phyloP scores from a whole-genome alignment of 2,329 filamentous ascomycete genomes.

The Fusarium denticulatum region DNA sequence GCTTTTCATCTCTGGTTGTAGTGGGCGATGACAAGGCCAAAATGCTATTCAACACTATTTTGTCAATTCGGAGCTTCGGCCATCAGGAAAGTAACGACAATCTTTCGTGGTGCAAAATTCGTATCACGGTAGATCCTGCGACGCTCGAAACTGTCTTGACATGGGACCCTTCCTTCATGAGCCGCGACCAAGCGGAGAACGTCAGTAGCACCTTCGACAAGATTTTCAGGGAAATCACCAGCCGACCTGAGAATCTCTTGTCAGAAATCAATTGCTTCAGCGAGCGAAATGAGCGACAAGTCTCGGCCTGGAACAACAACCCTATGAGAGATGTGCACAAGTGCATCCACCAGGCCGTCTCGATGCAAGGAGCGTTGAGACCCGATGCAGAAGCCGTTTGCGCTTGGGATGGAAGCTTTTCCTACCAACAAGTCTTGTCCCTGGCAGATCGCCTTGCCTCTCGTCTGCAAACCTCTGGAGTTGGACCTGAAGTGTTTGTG shows the following conservation, averaged over 20 bases:
- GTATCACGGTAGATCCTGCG: slow-evolving; percentile 27
- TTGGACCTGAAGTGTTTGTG: slow-evolving; percentile 44
- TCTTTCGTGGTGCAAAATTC: slow-evolving; percentile 30
- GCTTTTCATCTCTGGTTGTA: background rate
- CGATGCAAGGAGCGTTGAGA: slow-evolving; percentile 47
- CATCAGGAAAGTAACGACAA: slow-evolving; percentile 27
- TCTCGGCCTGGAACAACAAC: slow-evolving; percentile 46
- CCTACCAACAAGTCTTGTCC: slow-evolving; percentile 53
- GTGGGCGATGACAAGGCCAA: slow-evolving; percentile 17
- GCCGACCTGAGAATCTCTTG: slow-evolving; percentile 51
- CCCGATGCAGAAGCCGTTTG: slow-evolving; percentile 52
- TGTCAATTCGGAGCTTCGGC: slow-evolving; percentile 42
- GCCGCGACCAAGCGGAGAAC: slow-evolving; percentile 54
- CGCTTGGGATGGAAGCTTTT: slow-evolving; percentile 57
- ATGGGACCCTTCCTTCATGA: slow-evolving; percentile 53
- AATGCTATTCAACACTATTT: slow-evolving; percentile 57
- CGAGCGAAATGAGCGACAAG: slow-evolving; percentile 61
- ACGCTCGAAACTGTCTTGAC: slow-evolving; percentile 39
- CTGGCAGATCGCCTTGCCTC: slow-evolving; percentile 51
- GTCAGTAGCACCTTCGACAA: slow-evolving; percentile 61
- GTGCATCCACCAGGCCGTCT: slow-evolving; percentile 56
- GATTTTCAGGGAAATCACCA: slow-evolving; percentile 56
- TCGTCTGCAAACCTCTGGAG: slow-evolving; percentile 16
- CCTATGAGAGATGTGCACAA: slow-evolving; percentile 42
- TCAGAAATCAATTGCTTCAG: slow-evolving; percentile 59